Evolutionary conservation across 2,329 filamentous ascomycete genomes (phyloP), one percentile per base, ranked within the genome.

Genomic region (Aspergillus jensenii): DNA sequence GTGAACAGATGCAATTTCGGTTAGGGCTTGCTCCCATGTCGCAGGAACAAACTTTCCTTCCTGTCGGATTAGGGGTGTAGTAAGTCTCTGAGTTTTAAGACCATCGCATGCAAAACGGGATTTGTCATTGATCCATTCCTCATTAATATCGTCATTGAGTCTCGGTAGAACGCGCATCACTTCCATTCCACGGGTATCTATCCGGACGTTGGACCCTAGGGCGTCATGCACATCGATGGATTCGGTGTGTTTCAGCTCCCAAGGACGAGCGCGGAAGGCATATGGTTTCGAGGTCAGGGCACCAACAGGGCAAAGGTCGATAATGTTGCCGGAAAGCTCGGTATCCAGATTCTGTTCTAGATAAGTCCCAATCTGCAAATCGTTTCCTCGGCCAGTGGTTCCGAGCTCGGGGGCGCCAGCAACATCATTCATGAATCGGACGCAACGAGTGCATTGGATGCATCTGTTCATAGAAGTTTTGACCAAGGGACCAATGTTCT

Each of bases 391-490:
- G 72, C 95, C 95, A 31, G 90, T 90, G 37, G 93, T 96, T 67
- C 95, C 95, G 70, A 99, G 85, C 78, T 99, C 95, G 37, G 95
- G 92, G 60, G 95, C 95, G 70, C 95, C 95, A 62, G 95, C 95
- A 71, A 99, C 84, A 71, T 99, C 95, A 79, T 98, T 99, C 74
- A 95, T 90, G 78, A 99, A 99, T 73, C 95, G 92, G 68, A 99
- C 87, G 79, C 95, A 99, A 71, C 95, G 88, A 63, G 95, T 99
- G 84, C 95, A 99, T 82, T 99, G 95, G 71, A 99, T 99, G 79
- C 95, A 99, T 75, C 95, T 87, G 84, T 99, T 99, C 95, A 99
- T 99, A 50, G 95, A 99, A 3, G 95, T 99, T 86, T 99, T 99
- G 80, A 99, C 90, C 67, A 99, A 79, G 54, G 95, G 95, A 37